Conservation (phyloP, 306 rosid genomes). For the Dalbergia cochinchinensis region DNA sequence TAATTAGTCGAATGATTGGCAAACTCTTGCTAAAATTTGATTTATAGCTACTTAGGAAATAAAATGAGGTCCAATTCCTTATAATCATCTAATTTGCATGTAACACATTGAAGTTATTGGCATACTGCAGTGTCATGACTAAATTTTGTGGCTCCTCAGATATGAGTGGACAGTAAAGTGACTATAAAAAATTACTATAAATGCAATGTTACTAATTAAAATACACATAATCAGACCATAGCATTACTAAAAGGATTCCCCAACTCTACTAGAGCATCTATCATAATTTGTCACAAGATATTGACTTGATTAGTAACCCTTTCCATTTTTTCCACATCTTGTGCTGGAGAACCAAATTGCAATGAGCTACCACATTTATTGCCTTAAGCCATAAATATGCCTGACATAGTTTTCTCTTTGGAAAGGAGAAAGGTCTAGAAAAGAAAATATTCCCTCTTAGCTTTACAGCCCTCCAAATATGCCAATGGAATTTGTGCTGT, state of each 20-base stretch:
- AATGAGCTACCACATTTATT: slow-evolving; percentile 45
- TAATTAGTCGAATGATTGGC: slow-evolving; percentile 15
- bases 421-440: slow-evolving; percentile 48
- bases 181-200: neutral
- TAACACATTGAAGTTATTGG: neutral
- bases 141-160: slow-evolving; percentile 3
- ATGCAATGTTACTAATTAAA: slow-evolving; percentile 3
- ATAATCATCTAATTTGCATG: neutral
- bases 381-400: slow-evolving; percentile 49
- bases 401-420: slow-evolving; percentile 53
- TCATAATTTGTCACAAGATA: slow-evolving; percentile 36
- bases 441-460: slow-evolving; percentile 65
- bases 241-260: slow-evolving; percentile 31
- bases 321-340: slow-evolving; percentile 53
- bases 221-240: slow-evolving; percentile 32
- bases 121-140: neutral
- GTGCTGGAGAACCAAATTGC: slow-evolving; percentile 45
- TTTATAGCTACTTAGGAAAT: neutral
- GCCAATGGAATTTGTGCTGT: slow-evolving; percentile 76
- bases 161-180: neutral
- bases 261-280: slow-evolving; percentile 46
- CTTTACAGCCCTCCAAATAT: slow-evolving; percentile 80
- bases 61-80: slow-evolving; percentile 4
- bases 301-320: slow-evolving; percentile 37
- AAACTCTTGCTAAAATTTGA: slow-evolving; percentile 22